Percentiles rank a stretch among this genome's conserved stretches.
These are phyloP conservation scores for Nepenthes alata DNA, from an alignment of 179 eudicot genomes.

Conservation along the genomic window DNA sequence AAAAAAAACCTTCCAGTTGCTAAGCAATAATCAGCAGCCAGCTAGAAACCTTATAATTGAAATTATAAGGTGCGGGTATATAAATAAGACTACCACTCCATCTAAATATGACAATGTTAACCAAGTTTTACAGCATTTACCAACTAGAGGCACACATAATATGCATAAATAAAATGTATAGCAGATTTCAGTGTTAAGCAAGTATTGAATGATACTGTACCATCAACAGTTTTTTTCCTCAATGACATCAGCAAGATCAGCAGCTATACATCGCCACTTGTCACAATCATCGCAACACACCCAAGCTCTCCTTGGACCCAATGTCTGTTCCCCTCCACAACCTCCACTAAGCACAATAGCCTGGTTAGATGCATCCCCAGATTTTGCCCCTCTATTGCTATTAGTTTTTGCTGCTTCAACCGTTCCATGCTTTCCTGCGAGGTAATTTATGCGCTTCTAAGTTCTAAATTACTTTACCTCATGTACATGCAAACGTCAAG, in stretches of 20 bases:
- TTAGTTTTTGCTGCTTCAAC: slow-evolving; percentile 20
- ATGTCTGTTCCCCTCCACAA: slow-evolving; percentile 17
- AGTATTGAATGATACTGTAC: slow-evolving; percentile 21
- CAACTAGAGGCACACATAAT: neutral
- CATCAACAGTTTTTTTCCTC: slow-evolving; percentile 64
- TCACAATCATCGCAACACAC: slow-evolving; percentile 85
- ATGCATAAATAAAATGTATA: neutral
- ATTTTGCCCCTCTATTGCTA: slow-evolving; percentile 15
- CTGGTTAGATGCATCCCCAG: slow-evolving; percentile 14
- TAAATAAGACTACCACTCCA: too few relatives aligned
- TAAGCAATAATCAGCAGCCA: too few relatives aligned
- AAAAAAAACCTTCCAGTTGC: too few relatives aligned
- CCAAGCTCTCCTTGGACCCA: slow-evolving; percentile 63
- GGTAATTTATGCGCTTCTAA: neutral
- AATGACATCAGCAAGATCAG: slow-evolving; percentile 74
- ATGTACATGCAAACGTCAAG: neutral
- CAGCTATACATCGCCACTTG: slow-evolving; percentile 94
- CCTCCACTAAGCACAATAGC: slow-evolving; percentile 16
- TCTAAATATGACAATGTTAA: too few relatives aligned
- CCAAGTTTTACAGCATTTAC: neutral
- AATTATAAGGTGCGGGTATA: too few relatives aligned
- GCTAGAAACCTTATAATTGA: too few relatives aligned
- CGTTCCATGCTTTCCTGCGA: slow-evolving; percentile 26
- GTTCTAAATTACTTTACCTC: neutral
- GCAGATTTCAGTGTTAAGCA: too few relatives aligned